phyloP scores from a whole-genome alignment of 331 rosid genomes.

The Ulmus americana region DNA sequence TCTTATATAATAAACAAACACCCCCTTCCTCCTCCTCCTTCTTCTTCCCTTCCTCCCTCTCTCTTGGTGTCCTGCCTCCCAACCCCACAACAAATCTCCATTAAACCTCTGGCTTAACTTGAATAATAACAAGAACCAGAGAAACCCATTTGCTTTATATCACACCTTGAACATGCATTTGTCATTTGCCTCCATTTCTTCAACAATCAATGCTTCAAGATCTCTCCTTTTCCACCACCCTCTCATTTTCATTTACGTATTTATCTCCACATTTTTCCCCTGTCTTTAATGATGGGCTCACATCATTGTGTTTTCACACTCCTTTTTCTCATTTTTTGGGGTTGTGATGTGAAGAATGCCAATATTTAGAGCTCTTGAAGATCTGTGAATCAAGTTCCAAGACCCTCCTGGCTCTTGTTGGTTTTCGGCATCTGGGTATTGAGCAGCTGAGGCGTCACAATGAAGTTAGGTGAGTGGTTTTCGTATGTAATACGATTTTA shows the following conservation, averaged over 20 bases:
- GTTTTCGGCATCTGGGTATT: slow-evolving; percentile 17
- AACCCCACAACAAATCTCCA: neutral
- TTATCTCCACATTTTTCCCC: slow-evolving; percentile 6
- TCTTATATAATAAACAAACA: neutral
- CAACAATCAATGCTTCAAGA: slow-evolving; percentile 19
- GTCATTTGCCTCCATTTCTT: neutral
- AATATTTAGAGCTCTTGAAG: neutral
- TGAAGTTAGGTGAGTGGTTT: slow-evolving; percentile 19
- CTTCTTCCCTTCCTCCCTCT: neutral
- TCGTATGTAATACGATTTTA: neutral
- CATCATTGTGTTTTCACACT: slow-evolving; percentile 12
- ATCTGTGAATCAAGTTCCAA: slow-evolving; percentile 5
- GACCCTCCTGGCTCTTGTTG: neutral
- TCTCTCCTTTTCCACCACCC: slow-evolving; percentile 11
- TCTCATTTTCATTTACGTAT: slow-evolving; percentile 1
- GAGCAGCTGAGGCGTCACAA: slow-evolving; percentile 7
- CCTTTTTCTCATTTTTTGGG: neutral
- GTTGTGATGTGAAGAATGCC: slow-evolving; percentile 13
- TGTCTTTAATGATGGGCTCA: slow-evolving; percentile 12
- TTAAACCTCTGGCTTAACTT: neutral
- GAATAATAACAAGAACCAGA: slow-evolving; percentile 9
- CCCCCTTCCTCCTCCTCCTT: neutral
- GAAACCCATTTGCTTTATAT: slow-evolving; percentile 6
- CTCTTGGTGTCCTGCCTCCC: neutral
- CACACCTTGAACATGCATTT: neutral